Base-by-base conservation (phyloP, 2,329 filamentous ascomycete genomes). In the Fusarium pseudocircinatum region DNA sequence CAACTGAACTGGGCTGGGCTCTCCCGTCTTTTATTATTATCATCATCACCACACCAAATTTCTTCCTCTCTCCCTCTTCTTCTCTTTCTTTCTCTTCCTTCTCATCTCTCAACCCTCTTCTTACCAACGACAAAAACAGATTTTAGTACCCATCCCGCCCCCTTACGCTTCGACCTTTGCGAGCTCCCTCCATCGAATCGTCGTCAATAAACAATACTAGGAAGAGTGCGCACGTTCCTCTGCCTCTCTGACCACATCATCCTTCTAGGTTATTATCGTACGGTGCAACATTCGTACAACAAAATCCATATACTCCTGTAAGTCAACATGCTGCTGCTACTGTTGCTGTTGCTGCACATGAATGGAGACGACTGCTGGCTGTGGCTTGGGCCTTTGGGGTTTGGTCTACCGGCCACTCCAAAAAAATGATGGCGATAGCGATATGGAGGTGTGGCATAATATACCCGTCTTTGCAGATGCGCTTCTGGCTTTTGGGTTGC, bases 211-310 rank as follows among this genome's bases (percentile, higher is more conserved):
- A 67, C 69, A 69, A 63, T 57, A 69, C 67, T 61, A 72, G 69
- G 62, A 67, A 75, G 69, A 70, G 69, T 24, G 47, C 50, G 77
- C 77, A 78, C 77, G 77, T 78, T 78, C 77, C 75, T 66, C 73
- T 59, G 50, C 66, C 63, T 63, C 75, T 74, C 76, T 77, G 70
- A 78, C 73, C 72, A 78, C 72, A 66, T 70, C 68, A 63, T 69
- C 77, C 58, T 66, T 49, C 71, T 76, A 73, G 62, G 74, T 72
- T 70, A 78, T 69, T 62, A 78, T 78, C 77, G 77, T 78, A 78
- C 77, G 77, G 77, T 77, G 60, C 76, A 66, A 75, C 63, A 60
- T 67, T 78, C 75, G 76, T 78, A 78, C 76, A 75, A 72, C 62
- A 57, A 73, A 73, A 67, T 44, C 32, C 60, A 65, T 62, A 74